Evolutionary conservation across 148 eudicot genomes (phyloP), one percentile per base, ranked within the genome.

Genomic region (Rhododendron kiyosumense): DNA sequence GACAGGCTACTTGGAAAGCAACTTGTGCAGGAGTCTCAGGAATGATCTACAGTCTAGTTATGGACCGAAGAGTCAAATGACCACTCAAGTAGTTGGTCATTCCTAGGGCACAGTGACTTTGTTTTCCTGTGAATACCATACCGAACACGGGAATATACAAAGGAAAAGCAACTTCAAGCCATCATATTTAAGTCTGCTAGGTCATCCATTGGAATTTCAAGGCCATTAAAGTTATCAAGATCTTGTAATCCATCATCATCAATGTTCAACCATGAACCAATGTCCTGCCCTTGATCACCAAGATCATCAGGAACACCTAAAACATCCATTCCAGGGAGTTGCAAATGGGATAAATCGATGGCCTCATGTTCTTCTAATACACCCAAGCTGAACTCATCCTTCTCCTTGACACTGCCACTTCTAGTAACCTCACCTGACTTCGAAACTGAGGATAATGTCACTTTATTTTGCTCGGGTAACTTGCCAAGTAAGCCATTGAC

Each of bases 151-250:
- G 86, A 89, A 87, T 90, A 86, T 92, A 91, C 91, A 92, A 74
- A 76, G 86, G 85, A 78, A 87, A 57, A 81, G 80, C 81, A 88
- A 65, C 89, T 87, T 91, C 89, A 94, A 79, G 93, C 88, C 90
- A 92, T 90, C 93, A 94, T 89, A 89, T 92, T 92, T 76, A 94
- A 76, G 78, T 92, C 95, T 71, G 96, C 61, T 43, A 94, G 89
- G 88, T 94, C 96, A 93, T 94, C 95, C 96, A 91, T 94, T 61
- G 96, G 96, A 89, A 94, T 94, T 86, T 91, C 93, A 89, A 94
- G 96, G 82, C 94, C 96, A 87, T 86, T 84, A 89, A 80, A 90
- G 82, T 92, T 89, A 43, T 89, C 93, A 57, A 85, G 81, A 86
- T 94, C 96, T 84, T 89, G 94, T 17, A 93, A 83, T 28, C 89